A percentile compares a stretch with the other conserved stretches of the same genome.
Evolutionary conservation across 768 basidiomycete species (phyloP).

Genomic region (Boletus insuetus): DNA sequence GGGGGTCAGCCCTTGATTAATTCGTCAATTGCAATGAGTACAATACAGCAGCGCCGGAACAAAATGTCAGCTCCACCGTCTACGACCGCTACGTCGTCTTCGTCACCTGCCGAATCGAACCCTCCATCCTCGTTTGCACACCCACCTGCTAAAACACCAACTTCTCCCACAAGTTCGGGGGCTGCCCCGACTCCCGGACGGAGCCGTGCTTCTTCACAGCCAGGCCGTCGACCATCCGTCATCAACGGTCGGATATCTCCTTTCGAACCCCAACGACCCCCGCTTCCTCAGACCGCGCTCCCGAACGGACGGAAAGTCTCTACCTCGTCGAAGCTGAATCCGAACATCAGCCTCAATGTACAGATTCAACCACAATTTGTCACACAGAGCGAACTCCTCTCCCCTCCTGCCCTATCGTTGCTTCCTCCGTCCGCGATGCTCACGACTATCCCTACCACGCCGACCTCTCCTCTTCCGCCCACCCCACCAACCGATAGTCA

Average conservation of each 20-base stretch:
- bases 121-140: conserved; percentile 35
- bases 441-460: conserved; percentile 65
- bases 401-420: conserved; percentile 37
- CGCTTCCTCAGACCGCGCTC: conserved; percentile 44
- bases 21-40: conserved; percentile 55
- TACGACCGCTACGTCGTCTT: conserved; percentile 20
- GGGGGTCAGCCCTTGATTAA: conserved; percentile 50
- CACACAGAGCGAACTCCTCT: conserved; percentile 51
- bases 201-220: conserved; percentile 72
- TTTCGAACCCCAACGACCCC: conserved; percentile 49
- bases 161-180: conserved; percentile 41
- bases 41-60: conserved; percentile 64
- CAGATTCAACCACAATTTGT: conserved; percentile 49
- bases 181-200: conserved; percentile 42
- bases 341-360: conserved; percentile 39
- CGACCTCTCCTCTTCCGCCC: conserved; percentile 75
- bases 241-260: conserved; percentile 51
- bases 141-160: conserved; percentile 28
- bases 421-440: conserved; percentile 47
- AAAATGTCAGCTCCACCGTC: conserved; percentile 63
- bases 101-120: conserved; percentile 39
- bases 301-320: conserved; percentile 58
- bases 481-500: conserved; percentile 67
- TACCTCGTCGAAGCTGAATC: conserved; percentile 56
- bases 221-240: conserved; percentile 65